These are phyloP conservation scores for Aureobasidium mangrovei DNA, from an alignment of 2,329 filamentous ascomycete genomes.

Conservation along the genomic window DNA sequence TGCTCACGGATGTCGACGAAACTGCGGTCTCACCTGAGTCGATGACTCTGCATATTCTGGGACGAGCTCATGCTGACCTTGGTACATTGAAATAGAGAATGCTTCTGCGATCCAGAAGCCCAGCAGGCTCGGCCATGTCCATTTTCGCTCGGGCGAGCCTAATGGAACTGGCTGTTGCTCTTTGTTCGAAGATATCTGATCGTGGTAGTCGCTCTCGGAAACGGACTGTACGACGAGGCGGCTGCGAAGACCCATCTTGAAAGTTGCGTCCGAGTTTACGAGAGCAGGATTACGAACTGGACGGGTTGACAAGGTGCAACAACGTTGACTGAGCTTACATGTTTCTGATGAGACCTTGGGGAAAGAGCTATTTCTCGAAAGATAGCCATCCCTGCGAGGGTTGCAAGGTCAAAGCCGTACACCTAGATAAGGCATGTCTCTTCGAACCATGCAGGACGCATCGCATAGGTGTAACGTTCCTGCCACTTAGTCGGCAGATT, in stretches of 20 bases:
- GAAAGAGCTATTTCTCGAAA: neutral
- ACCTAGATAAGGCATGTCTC: neutral
- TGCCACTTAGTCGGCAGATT: neutral
- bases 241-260: constrained; percentile 16
- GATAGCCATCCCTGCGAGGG: neutral
- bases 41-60: neutral
- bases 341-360: neutral
- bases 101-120: constrained; percentile 21
- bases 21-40: constrained; percentile 15
- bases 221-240: constrained; percentile 15
- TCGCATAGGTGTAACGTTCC: neutral
- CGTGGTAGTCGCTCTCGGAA: neutral
- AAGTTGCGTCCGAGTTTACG: neutral
- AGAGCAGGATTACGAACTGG: neutral
- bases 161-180: constrained; percentile 17
- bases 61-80: constrained; percentile 8
- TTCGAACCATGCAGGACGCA: neutral
- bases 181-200: constrained; percentile 15
- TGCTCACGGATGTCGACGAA: constrained; percentile 17
- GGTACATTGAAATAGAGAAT: constrained; percentile 19
- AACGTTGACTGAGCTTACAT: neutral
- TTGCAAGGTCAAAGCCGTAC: neutral
- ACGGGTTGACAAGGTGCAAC: neutral
- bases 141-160: constrained; percentile 17
- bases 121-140: constrained; percentile 19